Evolutionary conservation across 192 early-diverging fungal species (phyloP).

Genomic region (Coemansia umbellata): DNA sequence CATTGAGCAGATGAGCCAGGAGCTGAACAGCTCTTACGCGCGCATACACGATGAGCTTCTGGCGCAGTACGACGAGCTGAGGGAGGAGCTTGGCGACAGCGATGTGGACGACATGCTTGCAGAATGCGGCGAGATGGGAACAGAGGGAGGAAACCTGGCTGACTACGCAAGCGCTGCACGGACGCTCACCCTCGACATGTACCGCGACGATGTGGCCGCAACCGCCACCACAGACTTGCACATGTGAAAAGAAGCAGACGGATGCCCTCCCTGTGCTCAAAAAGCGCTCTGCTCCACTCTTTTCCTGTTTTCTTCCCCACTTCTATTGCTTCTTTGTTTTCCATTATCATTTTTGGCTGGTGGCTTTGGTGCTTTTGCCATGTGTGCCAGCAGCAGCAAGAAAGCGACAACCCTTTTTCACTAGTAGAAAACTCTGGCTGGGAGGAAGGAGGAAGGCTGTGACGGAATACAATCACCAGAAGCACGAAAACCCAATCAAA

Average conservation of each 20-base stretch:
- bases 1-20: slow-evolving; percentile 10
- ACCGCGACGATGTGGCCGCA: slow-evolving; percentile 11
- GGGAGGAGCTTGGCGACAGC: slow-evolving; percentile 20
- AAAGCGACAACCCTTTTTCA: no score
- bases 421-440: no score
- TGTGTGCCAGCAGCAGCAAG: no score
- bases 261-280: not conserved
- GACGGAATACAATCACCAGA: no score
- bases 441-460: no score
- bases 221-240: not conserved
- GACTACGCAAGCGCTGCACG: no score
- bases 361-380: no score
- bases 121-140: not conserved
- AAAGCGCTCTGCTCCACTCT: not conserved
- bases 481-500: no score
- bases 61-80: slow-evolving; percentile 11
- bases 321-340: not conserved
- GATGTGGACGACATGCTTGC: slow-evolving; percentile 15
- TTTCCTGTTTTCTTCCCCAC: not conserved
- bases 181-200: slow-evolving; percentile 18
- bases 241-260: not conserved
- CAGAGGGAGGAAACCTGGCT: no score
- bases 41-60: slow-evolving; percentile 9
- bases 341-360: no score
- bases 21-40: slow-evolving; percentile 9